Evolutionary conservation across 305 asterid species (phyloP).

Genomic region (Stenogyne calaminthoides): DNA sequence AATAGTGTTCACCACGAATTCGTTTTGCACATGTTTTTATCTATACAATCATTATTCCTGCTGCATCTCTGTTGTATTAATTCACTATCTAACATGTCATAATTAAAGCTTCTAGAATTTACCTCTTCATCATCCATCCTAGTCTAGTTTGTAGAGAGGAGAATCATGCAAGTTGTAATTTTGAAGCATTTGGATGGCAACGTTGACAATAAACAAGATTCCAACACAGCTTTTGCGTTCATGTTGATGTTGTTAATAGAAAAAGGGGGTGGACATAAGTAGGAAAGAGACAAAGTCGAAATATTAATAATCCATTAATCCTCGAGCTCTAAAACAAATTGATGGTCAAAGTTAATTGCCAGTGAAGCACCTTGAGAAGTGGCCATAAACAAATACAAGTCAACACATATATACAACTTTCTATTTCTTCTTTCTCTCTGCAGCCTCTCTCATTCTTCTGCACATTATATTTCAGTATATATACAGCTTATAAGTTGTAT

Average conservation of each 20-base stretch:
- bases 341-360: slow-evolving; percentile 39
- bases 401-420: slow-evolving; percentile 21
- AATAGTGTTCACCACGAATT: too few relatives aligned
- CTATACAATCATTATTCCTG: too few relatives aligned
- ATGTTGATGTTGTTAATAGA: neutral
- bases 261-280: neutral
- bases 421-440: too few relatives aligned
- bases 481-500: too few relatives aligned
- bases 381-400: slow-evolving; percentile 29
- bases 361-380: slow-evolving; percentile 36
- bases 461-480: too few relatives aligned
- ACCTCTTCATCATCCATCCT: neutral
- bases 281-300: neutral
- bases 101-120: neutral
- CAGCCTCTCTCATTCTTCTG: too few relatives aligned
- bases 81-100: neutral
- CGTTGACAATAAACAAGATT: slow-evolving; percentile 21
- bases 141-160: neutral
- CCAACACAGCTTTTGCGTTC: neutral
- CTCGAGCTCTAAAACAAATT: slow-evolving; percentile 39
- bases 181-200: neutral
- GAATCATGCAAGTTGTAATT: neutral
- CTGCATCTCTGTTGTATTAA: neutral
- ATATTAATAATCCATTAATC: neutral
- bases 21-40: too few relatives aligned